Evolutionary conservation across 148 eudicot species (phyloP).

Genomic region (Persicaria maculosa): DNA sequence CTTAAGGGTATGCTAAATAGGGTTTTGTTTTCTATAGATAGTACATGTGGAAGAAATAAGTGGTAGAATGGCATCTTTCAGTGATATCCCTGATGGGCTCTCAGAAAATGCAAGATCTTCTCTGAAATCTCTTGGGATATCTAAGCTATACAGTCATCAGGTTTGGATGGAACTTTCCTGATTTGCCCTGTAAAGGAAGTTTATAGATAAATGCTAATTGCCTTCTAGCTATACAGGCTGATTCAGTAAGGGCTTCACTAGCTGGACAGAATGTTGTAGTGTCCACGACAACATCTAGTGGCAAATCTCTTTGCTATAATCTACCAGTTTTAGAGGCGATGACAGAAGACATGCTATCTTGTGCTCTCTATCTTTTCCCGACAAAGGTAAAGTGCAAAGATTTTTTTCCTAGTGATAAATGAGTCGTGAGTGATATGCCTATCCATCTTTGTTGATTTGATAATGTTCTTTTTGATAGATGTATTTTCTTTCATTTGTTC

Average conservation of each 20-base stretch:
- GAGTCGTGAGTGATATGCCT: too few relatives aligned
- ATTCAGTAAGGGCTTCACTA: conserved; percentile 78
- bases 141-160: conserved; percentile 89
- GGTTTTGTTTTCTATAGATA: conserved; percentile 40
- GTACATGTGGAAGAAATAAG: conserved; percentile 78
- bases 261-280: conserved; percentile 77
- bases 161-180: conserved; percentile 24
- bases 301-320: conserved; percentile 98
- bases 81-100: conserved; percentile 61
- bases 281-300: conserved; percentile 96
- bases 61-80: conserved; percentile 53
- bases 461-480: too few relatives aligned
- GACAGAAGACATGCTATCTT: conserved; percentile 53
- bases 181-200: conserved; percentile 5
- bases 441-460: too few relatives aligned
- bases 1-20: not conserved
- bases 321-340: conserved; percentile 80
- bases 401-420: not conserved
- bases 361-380: conserved; percentile 89
- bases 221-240: conserved; percentile 43
- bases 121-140: conserved; percentile 52
- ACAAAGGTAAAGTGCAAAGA: conserved; percentile 52
- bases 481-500: too few relatives aligned
- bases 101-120: conserved; percentile 55
- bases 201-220: conserved; percentile 4